A percentile compares a stretch with the other conserved stretches of the same genome.
phyloP scores from a whole-genome alignment of 2,329 filamentous ascomycete genomes.

The Colletotrichum sp. region DNA sequence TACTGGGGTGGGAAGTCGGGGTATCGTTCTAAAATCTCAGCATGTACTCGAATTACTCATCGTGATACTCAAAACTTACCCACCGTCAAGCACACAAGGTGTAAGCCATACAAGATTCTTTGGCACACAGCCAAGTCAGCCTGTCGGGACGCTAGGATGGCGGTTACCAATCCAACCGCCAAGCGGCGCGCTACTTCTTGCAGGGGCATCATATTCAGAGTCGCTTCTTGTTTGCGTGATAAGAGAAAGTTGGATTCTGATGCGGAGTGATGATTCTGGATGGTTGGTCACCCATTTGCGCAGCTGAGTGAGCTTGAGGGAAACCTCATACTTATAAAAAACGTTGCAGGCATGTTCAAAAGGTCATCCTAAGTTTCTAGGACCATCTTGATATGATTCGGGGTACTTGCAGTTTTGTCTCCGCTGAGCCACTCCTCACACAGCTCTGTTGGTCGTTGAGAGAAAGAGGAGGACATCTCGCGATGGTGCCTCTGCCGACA shows the following conservation, averaged over 20 bases:
- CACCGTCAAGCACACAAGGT: not conserved
- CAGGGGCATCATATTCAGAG: not conserved
- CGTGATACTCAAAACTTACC: not conserved
- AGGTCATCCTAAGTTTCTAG: rapidly evolving
- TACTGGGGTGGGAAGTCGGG: too few relatives aligned
- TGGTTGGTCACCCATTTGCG: not conserved
- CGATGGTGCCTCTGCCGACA: rapidly evolving
- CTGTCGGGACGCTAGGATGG: too few relatives aligned
- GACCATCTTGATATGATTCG: rapidly evolving
- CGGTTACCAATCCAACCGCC: too few relatives aligned
- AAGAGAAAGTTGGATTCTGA: not conserved
- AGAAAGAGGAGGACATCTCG: not conserved
- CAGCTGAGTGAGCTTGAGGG: not conserved
- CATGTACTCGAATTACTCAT: not conserved
- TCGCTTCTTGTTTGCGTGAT: rapidly evolving
- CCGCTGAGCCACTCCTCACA: too few relatives aligned
- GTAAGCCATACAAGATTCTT: too few relatives aligned
- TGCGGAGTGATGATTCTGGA: too few relatives aligned
- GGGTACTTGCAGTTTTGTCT: not conserved
- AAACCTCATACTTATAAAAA: rapidly evolving
- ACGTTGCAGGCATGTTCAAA: rapidly evolving
- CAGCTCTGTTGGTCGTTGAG: too few relatives aligned
- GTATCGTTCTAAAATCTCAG: not conserved
- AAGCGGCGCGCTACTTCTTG: too few relatives aligned
- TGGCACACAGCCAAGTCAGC: too few relatives aligned